Percentiles rank a stretch among this genome's conserved stretches.
phyloP scores from a whole-genome alignment of 768 basidiomycete species.

The Cytidiella melzeri region DNA sequence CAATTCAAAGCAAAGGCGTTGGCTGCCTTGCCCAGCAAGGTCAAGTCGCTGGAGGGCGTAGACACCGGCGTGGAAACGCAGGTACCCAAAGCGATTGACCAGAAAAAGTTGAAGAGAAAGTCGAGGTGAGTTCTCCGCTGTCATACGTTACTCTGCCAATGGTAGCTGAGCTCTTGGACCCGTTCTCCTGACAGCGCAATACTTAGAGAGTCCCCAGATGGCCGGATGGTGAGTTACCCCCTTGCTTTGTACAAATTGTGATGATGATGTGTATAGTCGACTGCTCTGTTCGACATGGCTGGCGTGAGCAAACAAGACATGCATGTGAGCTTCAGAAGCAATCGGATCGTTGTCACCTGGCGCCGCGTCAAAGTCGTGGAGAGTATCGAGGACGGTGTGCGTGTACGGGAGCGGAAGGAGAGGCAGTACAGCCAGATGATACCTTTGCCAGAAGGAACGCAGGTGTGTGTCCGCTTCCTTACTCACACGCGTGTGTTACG shows the following conservation, averaged over 20 bases:
- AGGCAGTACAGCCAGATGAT: conserved; percentile 61
- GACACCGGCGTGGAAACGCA: conserved; percentile 1
- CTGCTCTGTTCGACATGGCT: conserved; percentile 50
- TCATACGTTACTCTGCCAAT: too few species aligned
- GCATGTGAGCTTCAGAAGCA: conserved; percentile 65
- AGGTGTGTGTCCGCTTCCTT: conserved; percentile 45
- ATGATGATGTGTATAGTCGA: not conserved
- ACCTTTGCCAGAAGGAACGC: conserved; percentile 69
- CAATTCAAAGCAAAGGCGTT: conserved; percentile 60
- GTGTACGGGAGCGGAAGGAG: conserved; percentile 60
- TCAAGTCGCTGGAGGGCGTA: conserved; percentile 55
- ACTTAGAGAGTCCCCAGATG: not conserved
- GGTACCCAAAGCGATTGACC: not conserved
- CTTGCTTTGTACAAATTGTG: conserved; percentile 1
- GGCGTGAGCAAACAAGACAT: conserved; percentile 69
- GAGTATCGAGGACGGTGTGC: conserved; percentile 51
- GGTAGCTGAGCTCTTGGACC: too few species aligned
- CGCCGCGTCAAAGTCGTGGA: conserved; percentile 52
- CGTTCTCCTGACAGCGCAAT: conserved; percentile 2
- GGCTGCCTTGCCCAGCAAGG: conserved; percentile 63
- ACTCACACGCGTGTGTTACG: too few species aligned
- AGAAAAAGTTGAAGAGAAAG: conserved; percentile 1
- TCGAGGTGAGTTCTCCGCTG: conserved; percentile 3
- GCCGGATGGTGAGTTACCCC: not conserved
- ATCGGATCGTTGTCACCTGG: conserved; percentile 63